Conservation (phyloP, 176 grass and related monocot genomes). For the Carex myosuroides region DNA sequence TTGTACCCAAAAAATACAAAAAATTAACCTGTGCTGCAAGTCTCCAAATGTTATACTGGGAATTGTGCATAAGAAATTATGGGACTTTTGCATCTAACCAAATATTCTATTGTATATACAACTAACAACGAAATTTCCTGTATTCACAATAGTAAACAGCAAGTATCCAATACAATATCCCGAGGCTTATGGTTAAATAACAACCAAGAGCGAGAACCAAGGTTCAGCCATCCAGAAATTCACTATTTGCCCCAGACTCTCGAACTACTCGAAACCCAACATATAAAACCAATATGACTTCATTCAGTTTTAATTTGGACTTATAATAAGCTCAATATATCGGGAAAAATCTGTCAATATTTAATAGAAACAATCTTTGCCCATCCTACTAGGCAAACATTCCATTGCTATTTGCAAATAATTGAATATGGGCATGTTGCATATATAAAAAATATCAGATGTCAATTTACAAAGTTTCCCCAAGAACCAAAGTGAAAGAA, state of each 20-base stretch:
- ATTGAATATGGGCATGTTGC: neutral
- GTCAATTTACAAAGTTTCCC: neutral
- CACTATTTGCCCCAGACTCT: neutral
- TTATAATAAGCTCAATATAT: neutral
- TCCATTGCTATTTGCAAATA: neutral
- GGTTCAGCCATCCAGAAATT: neutral
- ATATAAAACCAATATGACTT: neutral
- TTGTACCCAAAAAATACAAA: neutral
- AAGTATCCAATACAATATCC: no score
- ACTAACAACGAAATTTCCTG: neutral
- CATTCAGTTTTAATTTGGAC: neutral
- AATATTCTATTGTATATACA: neutral
- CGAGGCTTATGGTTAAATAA: no score
- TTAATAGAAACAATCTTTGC: neutral
- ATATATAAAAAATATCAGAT: neutral
- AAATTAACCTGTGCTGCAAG: neutral
- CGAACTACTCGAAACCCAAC: no score
- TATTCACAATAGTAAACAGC: no score
- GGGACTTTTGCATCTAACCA: neutral
- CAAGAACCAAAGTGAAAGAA: constrained; percentile 18
- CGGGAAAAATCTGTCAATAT: neutral
- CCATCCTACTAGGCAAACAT: neutral
- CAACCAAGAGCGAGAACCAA: no score
- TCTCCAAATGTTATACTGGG: neutral
- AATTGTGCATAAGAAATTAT: neutral